A percentile compares a stretch with the other conserved stretches of the same genome.
Conservation (phyloP, 108 stramenopile genomes). For the Nannochloropsis oceanica region DNA sequence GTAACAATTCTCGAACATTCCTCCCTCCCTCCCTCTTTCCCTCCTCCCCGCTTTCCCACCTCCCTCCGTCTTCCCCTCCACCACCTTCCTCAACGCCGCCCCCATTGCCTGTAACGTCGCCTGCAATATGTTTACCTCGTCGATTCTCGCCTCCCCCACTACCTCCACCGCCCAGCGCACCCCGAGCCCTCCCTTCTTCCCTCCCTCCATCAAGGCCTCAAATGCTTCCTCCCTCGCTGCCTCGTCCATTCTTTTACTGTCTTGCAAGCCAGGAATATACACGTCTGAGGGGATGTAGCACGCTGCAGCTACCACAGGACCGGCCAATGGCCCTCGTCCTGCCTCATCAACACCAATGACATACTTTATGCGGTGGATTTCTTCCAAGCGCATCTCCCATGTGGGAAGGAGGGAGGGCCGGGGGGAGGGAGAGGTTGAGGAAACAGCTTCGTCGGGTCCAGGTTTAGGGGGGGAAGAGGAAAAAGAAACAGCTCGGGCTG, state of each 20-base stretch:
- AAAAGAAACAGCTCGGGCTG: too few relatives aligned
- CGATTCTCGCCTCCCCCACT: slow-evolving; percentile 67
- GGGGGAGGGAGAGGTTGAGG: too few relatives aligned
- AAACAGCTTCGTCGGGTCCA: too few relatives aligned
- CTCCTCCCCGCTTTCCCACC: background rate
- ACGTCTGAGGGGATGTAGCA: slow-evolving; percentile 13
- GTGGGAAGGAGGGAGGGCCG: too few relatives aligned
- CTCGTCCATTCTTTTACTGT: slow-evolving; percentile 77
- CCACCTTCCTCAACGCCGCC: slow-evolving; percentile 30
- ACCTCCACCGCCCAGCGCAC: slow-evolving; percentile 63
- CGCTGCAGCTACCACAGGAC: slow-evolving; percentile 44
- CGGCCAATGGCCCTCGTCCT: slow-evolving; percentile 92
- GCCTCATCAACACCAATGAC: slow-evolving; percentile 89
- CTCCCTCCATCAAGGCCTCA: slow-evolving; percentile 28
- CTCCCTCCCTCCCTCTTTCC: slow-evolving; percentile 26
- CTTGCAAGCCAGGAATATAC: slow-evolving; percentile 55
- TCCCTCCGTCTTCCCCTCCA: background rate
- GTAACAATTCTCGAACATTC: slow-evolving; percentile 45
- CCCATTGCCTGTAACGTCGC: slow-evolving; percentile 79
- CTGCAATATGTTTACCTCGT: slow-evolving; percentile 92
- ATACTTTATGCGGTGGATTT: background rate
- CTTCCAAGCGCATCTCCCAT: background rate
- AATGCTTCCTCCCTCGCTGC: slow-evolving; percentile 45
- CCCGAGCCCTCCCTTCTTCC: slow-evolving; percentile 10
- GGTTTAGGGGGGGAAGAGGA: too few relatives aligned